These are phyloP conservation scores for Mycena polygramma DNA, from an alignment of 768 basidiomycete genomes.

Conservation along the genomic window DNA sequence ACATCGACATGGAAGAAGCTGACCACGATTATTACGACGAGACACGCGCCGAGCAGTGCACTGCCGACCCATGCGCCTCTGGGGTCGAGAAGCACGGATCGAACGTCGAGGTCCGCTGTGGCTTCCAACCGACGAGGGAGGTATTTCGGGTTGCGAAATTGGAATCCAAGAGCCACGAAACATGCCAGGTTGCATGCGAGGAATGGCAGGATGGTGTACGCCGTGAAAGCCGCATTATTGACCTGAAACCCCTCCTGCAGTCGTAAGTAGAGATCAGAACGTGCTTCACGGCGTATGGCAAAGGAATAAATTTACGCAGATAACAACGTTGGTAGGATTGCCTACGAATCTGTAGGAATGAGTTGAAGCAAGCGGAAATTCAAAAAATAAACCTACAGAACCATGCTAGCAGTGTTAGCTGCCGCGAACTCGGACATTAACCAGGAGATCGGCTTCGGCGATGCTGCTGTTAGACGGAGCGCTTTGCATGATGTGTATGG, in stretches of 20 bases:
- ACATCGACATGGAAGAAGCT: slow-evolving; percentile 84
- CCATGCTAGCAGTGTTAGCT: slow-evolving; percentile 84
- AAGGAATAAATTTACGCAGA: slow-evolving; percentile 57
- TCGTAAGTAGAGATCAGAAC: too few relatives aligned
- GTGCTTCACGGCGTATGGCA: too few relatives aligned
- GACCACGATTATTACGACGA: slow-evolving; percentile 81
- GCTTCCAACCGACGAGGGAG: slow-evolving; percentile 62
- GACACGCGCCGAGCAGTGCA: slow-evolving; percentile 71
- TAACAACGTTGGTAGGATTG: slow-evolving; percentile 95
- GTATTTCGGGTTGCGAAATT: slow-evolving; percentile 69
- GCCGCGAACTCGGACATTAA: slow-evolving; percentile 83
- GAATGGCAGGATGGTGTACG: slow-evolving; percentile 87
- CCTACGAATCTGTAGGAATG: slow-evolving; percentile 68
- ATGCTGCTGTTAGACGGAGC: slow-evolving; percentile 26
- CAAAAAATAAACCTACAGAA: slow-evolving; percentile 45
- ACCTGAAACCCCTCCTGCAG: slow-evolving; percentile 77
- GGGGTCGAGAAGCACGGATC: slow-evolving; percentile 79
- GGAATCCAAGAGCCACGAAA: slow-evolving; percentile 67
- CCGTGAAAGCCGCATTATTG: slow-evolving; percentile 83
- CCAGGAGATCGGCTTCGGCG: slow-evolving; percentile 70
- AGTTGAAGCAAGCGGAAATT: not conserved
- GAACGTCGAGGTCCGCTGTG: slow-evolving; percentile 59
- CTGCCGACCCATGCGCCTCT: slow-evolving; percentile 82
- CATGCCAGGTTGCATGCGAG: slow-evolving; percentile 75
- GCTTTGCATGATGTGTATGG: not conserved